Percentiles rank a stretch among this genome's conserved stretches.
These are phyloP conservation scores for Vigna unguiculata DNA, from an alignment of 306 rosid genomes.

Conservation along the genomic window DNA sequence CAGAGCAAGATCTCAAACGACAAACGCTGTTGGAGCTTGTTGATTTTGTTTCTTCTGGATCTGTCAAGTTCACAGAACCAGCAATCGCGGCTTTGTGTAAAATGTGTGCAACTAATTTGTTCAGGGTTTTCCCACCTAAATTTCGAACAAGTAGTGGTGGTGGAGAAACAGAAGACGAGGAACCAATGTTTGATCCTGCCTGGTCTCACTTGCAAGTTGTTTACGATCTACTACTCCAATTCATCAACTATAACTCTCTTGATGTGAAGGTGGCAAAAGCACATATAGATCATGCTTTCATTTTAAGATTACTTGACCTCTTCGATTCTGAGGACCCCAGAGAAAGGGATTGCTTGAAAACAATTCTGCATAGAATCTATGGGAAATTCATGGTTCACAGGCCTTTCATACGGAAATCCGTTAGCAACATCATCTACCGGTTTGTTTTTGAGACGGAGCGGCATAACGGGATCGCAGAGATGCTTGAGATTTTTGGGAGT, in stretches of 20 bases:
- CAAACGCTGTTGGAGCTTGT: slow-evolving; percentile 83
- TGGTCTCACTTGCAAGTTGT: slow-evolving; percentile 94
- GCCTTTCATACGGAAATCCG: slow-evolving; percentile 86
- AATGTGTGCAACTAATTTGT: slow-evolving; percentile 86
- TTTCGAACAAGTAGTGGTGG: slow-evolving; percentile 68
- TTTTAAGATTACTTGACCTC: slow-evolving; percentile 86
- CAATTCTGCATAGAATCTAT: slow-evolving; percentile 89
- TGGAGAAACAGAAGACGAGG: slow-evolving; percentile 92
- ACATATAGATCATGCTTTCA: slow-evolving; percentile 82
- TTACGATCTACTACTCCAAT: slow-evolving; percentile 90
- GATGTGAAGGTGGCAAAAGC: slow-evolving; percentile 85
- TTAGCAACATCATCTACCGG: slow-evolving; percentile 84
- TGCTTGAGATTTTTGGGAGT: slow-evolving; percentile 96
- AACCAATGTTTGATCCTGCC: slow-evolving; percentile 97
- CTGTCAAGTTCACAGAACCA: slow-evolving; percentile 88
- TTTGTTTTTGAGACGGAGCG: slow-evolving; percentile 92
- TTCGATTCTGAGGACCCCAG: slow-evolving; percentile 98
- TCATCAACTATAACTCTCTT: slow-evolving; percentile 74
- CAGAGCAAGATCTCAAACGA: slow-evolving; percentile 82
- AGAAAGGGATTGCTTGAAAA: slow-evolving; percentile 97
- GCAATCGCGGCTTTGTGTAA: slow-evolving; percentile 85
- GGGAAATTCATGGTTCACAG: slow-evolving; percentile 98
- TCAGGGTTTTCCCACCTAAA: slow-evolving; percentile 94
- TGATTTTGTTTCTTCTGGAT: slow-evolving; percentile 90
- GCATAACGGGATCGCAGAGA: slow-evolving; percentile 94